phyloP scores from a whole-genome alignment of 306 rosid genomes.

The Citrullus mucosospermus region DNA sequence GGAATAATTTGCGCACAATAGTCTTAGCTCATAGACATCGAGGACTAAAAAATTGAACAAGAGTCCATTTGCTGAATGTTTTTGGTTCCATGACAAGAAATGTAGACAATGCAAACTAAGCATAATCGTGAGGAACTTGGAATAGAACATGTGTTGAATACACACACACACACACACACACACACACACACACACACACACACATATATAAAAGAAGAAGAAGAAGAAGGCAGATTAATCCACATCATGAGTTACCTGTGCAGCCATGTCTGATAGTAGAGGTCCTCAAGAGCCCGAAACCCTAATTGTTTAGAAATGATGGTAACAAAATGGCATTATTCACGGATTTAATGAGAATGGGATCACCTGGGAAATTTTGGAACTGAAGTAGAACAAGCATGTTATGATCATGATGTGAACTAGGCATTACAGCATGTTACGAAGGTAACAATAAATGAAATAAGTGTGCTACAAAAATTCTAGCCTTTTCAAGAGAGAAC shows the following conservation, averaged over 20 bases:
- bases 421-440: background rate
- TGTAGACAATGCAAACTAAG: background rate
- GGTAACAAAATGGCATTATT: background rate
- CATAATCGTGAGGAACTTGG: background rate
- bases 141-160: background rate
- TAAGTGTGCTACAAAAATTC: background rate
- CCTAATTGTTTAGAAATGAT: slow-evolving; percentile 23
- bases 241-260: slow-evolving; percentile 57
- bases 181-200: background rate
- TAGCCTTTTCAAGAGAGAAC: background rate
- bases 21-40: background rate
- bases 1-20: background rate
- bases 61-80: background rate
- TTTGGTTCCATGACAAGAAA: background rate
- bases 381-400: background rate
- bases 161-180: background rate
- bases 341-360: background rate
- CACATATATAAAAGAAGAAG: background rate
- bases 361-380: background rate
- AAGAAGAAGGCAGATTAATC: slow-evolving; percentile 6
- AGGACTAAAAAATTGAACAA: background rate
- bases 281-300: slow-evolving; percentile 71
- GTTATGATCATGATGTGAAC: background rate
- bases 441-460: background rate
- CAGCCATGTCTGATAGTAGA: slow-evolving; percentile 82